These are phyloP conservation scores for Extremus antarcticus DNA, from an alignment of 495 filamentous ascomycete genomes.

Conservation along the genomic window DNA sequence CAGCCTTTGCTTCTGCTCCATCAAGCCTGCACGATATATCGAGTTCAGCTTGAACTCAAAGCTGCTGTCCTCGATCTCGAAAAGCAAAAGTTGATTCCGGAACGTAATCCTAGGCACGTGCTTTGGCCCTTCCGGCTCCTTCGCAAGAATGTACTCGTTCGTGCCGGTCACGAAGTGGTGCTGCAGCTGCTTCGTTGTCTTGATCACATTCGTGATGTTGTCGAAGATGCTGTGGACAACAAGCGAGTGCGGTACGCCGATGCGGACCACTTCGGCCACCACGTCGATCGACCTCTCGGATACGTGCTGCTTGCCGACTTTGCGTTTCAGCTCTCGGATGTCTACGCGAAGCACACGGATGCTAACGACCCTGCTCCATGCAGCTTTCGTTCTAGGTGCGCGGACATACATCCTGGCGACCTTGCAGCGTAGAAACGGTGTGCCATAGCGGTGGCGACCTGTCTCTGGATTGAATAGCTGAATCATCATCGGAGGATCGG, in stretches of 20 bases:
- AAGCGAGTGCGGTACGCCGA: slow-evolving; percentile 90
- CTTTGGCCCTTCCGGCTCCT: slow-evolving; percentile 73
- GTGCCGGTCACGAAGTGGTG: slow-evolving; percentile 77
- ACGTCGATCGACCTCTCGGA: slow-evolving; percentile 82
- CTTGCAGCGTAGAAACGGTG: slow-evolving; percentile 65
- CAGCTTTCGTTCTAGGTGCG: slow-evolving; percentile 63
- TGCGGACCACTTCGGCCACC: slow-evolving; percentile 68
- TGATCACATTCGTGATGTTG: slow-evolving; percentile 78
- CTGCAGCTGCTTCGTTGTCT: slow-evolving; percentile 79
- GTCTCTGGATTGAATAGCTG: slow-evolving; percentile 72
- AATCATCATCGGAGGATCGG: slow-evolving; percentile 80
- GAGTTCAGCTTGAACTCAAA: slow-evolving; percentile 94
- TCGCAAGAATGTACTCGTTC: slow-evolving; percentile 77
- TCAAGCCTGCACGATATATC: slow-evolving; percentile 78
- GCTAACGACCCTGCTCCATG: slow-evolving; percentile 78
- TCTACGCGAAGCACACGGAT: slow-evolving; percentile 72
- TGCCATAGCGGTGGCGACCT: slow-evolving; percentile 73
- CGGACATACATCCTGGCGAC: slow-evolving; percentile 75
- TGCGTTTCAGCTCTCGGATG: slow-evolving; percentile 61
- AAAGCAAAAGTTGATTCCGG: slow-evolving; percentile 66
- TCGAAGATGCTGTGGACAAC: slow-evolving; percentile 85
- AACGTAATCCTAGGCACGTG: slow-evolving; percentile 73
- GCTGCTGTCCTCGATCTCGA: slow-evolving; percentile 88
- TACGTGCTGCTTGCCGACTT: slow-evolving; percentile 45
- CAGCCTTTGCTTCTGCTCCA: slow-evolving; percentile 79